Evolutionary conservation across 768 basidiomycete species (phyloP), one percentile per base, ranked within the genome.

Genomic region (Dioszegia crocea): DNA sequence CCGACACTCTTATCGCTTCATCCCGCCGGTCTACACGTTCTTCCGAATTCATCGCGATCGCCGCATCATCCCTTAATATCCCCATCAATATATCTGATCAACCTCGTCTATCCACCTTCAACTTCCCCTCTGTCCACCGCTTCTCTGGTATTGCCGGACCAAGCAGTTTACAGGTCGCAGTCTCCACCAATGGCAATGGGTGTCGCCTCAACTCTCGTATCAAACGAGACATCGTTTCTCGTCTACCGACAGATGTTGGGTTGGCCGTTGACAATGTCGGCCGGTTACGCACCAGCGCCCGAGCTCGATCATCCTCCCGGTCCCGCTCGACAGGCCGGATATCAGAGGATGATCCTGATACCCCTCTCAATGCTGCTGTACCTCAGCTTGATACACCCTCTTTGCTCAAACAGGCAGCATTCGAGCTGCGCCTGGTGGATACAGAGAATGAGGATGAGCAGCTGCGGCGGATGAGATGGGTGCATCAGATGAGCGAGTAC

Each of bases 401-500:
- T 11, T 30, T 74, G 5, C 65, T 68, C 9, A 39, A 39, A 11
- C 24, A 36, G 39, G 61, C 44, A 62, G 52, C 36, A 50, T 49
- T 59, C 53, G 56, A 64, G 57, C 58, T 69, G 58, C 44, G 31
- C 49, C 51, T 38, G 48, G n/a, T 53, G 43, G n/a, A 62, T 44
- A 44, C 31, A 16, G 61, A 51, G 6, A 55, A 50, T 17, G 58
- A 49, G 26, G 36, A 44, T 27, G 27, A 50, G 39, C 79, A 82
- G 52, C 80, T 78, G 57, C 81, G 91, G 30, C 81, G 88, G 16
- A 89, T 96, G 84, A 85, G 87, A 75, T 97, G 91, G 90, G 86
- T 96, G 2, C 86, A 91, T 0, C 94, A 97, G 74, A 84, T 98
- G 66, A 93, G 91, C 81, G 93, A 97, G 74, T 97, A 96, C 75